Evolutionary conservation across 495 filamentous ascomycete species (phyloP).

Genomic region (Neurospora sp.): DNA sequence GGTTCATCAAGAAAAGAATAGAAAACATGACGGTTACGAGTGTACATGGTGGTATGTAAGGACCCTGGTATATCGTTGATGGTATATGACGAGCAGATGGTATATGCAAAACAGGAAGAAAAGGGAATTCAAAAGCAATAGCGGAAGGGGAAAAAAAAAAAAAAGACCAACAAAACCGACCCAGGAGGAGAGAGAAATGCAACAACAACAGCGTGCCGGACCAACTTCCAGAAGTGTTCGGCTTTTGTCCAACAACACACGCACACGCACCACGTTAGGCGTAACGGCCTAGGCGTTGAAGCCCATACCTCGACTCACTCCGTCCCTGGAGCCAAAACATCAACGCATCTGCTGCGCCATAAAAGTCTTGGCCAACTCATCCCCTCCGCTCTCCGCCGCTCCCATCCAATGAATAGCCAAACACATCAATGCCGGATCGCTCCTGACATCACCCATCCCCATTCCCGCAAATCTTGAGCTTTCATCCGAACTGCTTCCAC

Average conservation of each 20-base stretch:
- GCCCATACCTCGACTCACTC: neutral
- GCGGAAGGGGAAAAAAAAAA: neutral
- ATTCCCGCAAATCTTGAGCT: constrained; percentile 12
- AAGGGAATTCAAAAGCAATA: neutral
- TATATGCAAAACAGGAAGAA: neutral
- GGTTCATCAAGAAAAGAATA: neutral
- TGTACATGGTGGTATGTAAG: neutral
- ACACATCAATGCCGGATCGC: constrained; percentile 88
- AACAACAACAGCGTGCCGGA: neutral
- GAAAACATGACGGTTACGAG: neutral
- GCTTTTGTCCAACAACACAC: neutral
- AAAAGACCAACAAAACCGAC: neutral
- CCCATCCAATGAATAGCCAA: constrained; percentile 99
- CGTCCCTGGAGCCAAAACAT: neutral
- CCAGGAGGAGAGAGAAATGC: neutral
- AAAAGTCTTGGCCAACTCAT: constrained; percentile 77
- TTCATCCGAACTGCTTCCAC: constrained; percentile 7
- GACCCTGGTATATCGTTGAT: neutral
- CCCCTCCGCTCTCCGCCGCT: constrained; percentile 73
- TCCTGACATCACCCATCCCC: constrained; percentile 44
- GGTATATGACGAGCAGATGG: neutral
- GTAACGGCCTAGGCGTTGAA: neutral
- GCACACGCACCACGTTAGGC: neutral
- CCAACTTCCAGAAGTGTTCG: neutral
- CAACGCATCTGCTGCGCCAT: constrained; percentile 51